A percentile compares a stretch with the other conserved stretches of the same genome.
Conservation (phyloP, 768 basidiomycete species). For the Stropharia rugosoannulata region DNA sequence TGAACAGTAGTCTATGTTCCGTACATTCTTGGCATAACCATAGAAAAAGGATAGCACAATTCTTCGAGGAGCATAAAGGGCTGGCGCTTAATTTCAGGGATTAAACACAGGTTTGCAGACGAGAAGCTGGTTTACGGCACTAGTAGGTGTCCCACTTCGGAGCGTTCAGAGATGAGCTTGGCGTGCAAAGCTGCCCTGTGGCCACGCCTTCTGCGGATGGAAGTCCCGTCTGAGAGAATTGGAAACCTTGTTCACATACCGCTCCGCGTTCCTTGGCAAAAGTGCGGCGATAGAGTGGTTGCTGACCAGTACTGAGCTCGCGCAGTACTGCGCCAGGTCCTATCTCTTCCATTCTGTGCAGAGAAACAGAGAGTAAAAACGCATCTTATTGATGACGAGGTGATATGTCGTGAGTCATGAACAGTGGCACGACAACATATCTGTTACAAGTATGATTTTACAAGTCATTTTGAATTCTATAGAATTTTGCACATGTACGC, state of each 20-base stretch:
- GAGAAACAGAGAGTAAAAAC: background rate
- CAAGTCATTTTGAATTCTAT: too few relatives aligned
- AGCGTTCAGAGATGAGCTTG: background rate
- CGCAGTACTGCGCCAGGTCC: conserved; percentile 10
- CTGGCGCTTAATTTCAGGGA: too few relatives aligned
- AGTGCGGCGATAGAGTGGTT: conserved; percentile 20
- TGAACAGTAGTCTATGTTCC: too few relatives aligned
- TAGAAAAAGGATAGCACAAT: too few relatives aligned
- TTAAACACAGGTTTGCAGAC: too few relatives aligned
- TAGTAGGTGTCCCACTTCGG: too few relatives aligned
- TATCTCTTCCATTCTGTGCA: background rate
- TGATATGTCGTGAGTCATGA: background rate
- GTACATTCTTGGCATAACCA: too few relatives aligned
- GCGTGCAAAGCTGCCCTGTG: background rate
- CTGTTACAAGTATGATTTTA: too few relatives aligned
- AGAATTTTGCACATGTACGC: too few relatives aligned
- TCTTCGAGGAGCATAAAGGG: too few relatives aligned
- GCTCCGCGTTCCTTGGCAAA: background rate
- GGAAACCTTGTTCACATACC: background rate
- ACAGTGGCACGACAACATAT: background rate
- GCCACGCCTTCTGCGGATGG: background rate
- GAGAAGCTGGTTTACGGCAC: too few relatives aligned
- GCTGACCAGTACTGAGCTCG: conserved; percentile 9
- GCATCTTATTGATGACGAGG: background rate
- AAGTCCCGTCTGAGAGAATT: background rate